phyloP scores from a whole-genome alignment of 345 rosid species.

The Bretschneidera sinensis region DNA sequence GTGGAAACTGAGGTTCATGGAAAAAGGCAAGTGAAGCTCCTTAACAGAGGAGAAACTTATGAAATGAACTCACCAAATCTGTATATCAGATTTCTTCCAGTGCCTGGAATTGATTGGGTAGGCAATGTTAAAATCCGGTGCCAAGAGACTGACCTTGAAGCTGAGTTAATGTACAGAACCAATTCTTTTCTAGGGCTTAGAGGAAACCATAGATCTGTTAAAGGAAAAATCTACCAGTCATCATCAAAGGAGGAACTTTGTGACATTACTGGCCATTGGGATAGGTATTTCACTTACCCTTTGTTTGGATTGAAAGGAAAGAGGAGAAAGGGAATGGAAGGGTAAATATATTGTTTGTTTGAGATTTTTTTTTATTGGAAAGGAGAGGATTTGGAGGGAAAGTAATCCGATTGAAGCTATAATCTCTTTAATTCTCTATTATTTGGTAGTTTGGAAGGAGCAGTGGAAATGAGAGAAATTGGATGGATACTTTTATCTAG shows the following conservation, averaged over 20 bases:
- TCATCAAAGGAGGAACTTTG: constrained; percentile 37
- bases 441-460: no score
- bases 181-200: constrained; percentile 38
- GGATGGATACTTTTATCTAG: no score
- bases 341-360: no score
- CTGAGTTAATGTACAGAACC: constrained; percentile 41
- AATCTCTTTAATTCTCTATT: no score
- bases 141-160: constrained; percentile 57
- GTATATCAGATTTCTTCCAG: constrained; percentile 50
- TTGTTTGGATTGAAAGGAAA: no score
- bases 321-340: no score
- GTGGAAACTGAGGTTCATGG: constrained; percentile 69
- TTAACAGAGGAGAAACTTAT: constrained; percentile 53
- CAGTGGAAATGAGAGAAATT: no score
- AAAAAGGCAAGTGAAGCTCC: constrained; percentile 55
- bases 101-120: constrained; percentile 57
- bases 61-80: constrained; percentile 76
- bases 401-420: no score
- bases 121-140: constrained; percentile 59
- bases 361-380: no score
- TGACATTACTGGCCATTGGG: constrained; percentile 71
- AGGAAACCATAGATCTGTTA: constrained; percentile 39
- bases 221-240: constrained; percentile 58
- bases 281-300: constrained; percentile 53
- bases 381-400: no score